These are phyloP conservation scores for Spiromastix sp. DNA, from an alignment of 2,329 filamentous ascomycete species.

Conservation along the genomic window DNA sequence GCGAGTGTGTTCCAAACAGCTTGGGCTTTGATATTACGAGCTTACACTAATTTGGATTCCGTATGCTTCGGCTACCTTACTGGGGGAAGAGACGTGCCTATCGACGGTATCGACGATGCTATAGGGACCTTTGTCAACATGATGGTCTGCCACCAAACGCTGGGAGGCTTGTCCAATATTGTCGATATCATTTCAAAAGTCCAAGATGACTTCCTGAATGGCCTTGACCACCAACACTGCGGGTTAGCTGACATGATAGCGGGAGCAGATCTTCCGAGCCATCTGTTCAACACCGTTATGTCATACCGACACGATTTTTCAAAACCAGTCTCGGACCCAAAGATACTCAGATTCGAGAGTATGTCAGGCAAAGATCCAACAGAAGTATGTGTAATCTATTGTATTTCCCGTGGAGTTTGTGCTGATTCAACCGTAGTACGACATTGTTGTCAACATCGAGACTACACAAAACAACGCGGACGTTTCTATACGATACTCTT, in stretches of 20 bases:
- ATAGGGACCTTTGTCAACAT: conserved; percentile 20
- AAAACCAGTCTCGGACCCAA: not conserved
- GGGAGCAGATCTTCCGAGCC: not conserved
- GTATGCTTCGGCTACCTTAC: conserved; percentile 36
- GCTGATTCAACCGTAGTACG: conserved; percentile 9
- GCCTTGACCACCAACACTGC: not conserved
- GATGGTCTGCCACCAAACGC: conserved; percentile 14
- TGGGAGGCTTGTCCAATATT: not conserved
- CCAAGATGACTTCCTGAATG: conserved; percentile 2
- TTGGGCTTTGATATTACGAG: conserved; percentile 35
- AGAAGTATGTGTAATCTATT: not conserved
- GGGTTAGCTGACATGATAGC: not conserved
- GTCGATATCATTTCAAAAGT: not conserved
- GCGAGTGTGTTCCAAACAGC: conserved; percentile 28
- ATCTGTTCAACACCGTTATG: conserved; percentile 1
- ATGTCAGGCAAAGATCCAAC: not conserved
- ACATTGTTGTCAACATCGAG: conserved; percentile 21
- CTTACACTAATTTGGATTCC: conserved; percentile 34
- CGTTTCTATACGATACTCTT: conserved; percentile 37
- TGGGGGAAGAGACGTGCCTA: conserved; percentile 25
- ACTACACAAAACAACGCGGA: conserved; percentile 30
- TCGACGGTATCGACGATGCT: conserved; percentile 26
- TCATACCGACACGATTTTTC: not conserved
- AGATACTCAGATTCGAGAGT: not conserved
- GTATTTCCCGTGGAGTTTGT: not conserved